Evolutionary conservation across 768 basidiomycete genomes (phyloP), one percentile per base, ranked within the genome.

Genomic region (Kwoniella dendrophila): DNA sequence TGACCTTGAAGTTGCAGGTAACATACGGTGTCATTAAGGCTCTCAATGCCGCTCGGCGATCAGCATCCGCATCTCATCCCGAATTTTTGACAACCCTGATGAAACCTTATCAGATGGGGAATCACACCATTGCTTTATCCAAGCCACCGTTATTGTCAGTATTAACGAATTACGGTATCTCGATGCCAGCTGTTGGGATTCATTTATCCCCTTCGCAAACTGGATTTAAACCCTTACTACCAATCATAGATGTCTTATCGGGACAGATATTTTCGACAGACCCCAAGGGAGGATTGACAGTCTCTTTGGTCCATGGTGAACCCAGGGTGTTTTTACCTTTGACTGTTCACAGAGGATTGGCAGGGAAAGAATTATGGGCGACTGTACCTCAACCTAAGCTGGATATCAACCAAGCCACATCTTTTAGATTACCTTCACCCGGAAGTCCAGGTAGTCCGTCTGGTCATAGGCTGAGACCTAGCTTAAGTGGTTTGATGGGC

Each of bases 71-170:
- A n/a, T 64, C 70, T 6, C 60, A 71, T 36, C 69, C 74, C 4
- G 36, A 63, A 5, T 79, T 62, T 53, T 64, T 73, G 50, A 63
- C 67, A n/a, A 71, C 71, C 27, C 52, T 67, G n/a, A 26, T 66
- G n/a, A 56, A 58, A 14, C 38, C 63, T 12, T 50, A 43, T 26
- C 66, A 58, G 33, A 60, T 60, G 36, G 69, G 69, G 57, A 72
- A 64, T 24, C 71, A 69, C 27, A 61, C 73, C 27, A 58, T 79
- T 20, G 66, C 70, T 4, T 53, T 79, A 26, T 52, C 67, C 24
- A 79, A 79, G 62, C 51, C 69, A 8, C 78, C 76, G 11, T 57
- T 79, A 27, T 56, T 78, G 44, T 63, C 72, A 26, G 52, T 77
- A 2, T 53, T 78, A 24, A 66, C 67, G 20, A 78, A 78, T 66